phyloP scores from a whole-genome alignment of 1,284 basidiomycete genomes.

The Trametes polyzona region DNA sequence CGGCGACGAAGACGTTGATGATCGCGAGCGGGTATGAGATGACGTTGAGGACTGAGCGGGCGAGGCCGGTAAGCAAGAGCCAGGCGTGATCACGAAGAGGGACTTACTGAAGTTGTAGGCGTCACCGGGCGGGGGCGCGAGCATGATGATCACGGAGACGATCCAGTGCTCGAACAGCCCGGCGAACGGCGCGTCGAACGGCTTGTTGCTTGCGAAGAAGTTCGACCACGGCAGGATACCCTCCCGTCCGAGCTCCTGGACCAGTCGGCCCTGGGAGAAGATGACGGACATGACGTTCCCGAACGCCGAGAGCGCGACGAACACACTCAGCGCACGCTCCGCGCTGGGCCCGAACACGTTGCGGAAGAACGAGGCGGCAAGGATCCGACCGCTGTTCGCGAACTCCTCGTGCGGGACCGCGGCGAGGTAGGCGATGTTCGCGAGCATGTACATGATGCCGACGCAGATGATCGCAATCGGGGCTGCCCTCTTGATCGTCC shows the following conservation, averaged over 20 bases:
- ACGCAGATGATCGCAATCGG: constrained; percentile 62
- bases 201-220: constrained; percentile 65
- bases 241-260: constrained; percentile 70
- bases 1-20: constrained; percentile 49
- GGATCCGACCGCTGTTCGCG: constrained; percentile 54
- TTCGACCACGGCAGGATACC: constrained; percentile 62
- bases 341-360: constrained; percentile 65
- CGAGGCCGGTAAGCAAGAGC: no score
- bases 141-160: constrained; percentile 50
- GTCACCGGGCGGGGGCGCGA: constrained; percentile 55
- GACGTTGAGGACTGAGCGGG: not conserved
- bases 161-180: constrained; percentile 59
- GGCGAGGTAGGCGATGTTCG: constrained; percentile 71
- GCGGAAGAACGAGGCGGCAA: constrained; percentile 70
- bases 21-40: not conserved
- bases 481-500: constrained; percentile 67
- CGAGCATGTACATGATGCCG: constrained; percentile 56
- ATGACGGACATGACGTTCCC: constrained; percentile 62
- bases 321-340: constrained; percentile 62
- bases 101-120: constrained; percentile 22
- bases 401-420: constrained; percentile 71
- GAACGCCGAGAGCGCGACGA: constrained; percentile 63
- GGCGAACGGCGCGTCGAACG: constrained; percentile 60
- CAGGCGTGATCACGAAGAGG: no score
- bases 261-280: constrained; percentile 67